Conservation (phyloP, 2,329 filamentous ascomycete species). For the Hymenoscyphus salicellus region DNA sequence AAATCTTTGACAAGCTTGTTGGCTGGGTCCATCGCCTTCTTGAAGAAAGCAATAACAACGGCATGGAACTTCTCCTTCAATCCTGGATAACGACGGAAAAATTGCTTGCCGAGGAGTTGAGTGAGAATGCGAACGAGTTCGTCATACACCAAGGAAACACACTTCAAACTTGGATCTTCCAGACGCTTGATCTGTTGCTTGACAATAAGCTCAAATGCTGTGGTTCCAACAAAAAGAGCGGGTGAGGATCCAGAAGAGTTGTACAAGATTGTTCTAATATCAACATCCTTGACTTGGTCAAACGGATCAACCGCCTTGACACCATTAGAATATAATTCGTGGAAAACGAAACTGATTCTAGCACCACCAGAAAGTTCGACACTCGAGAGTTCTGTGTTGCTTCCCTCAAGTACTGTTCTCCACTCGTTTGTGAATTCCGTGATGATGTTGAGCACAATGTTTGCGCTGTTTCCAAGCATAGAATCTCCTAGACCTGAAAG, state of each 20-base stretch:
- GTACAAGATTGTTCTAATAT: conserved; percentile 95
- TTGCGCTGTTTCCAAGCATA: conserved; percentile 91
- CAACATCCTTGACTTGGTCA: conserved; percentile 93
- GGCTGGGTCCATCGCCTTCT: conserved; percentile 96
- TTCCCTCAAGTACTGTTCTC: conserved; percentile 91
- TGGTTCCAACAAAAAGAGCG: conserved; percentile 93
- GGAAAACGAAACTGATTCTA: conserved; percentile 98
- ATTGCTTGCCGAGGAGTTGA: conserved; percentile 80
- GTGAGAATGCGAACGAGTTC: conserved; percentile 93
- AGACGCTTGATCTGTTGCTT: conserved; percentile 97
- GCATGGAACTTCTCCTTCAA: conserved; percentile 96
- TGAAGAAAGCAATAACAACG: conserved; percentile 92
- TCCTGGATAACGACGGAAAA: conserved; percentile 89
- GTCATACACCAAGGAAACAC: conserved; percentile 94
- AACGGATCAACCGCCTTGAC: conserved; percentile 98
- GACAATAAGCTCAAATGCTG: conserved; percentile 96
- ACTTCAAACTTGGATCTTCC: conserved; percentile 95
- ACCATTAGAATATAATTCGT: conserved; percentile 96
- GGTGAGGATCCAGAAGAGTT: conserved; percentile 99
- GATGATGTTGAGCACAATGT: conserved; percentile 97
- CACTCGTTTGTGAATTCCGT: conserved; percentile 98
- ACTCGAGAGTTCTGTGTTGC: conserved; percentile 93
- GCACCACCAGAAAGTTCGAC: conserved; percentile 93
- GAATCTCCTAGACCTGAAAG: conserved; percentile 83
- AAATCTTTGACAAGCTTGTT: conserved; percentile 95